Evolutionary conservation across 495 filamentous ascomycete genomes (phyloP).

Genomic region (Hypoxylon trugodes): DNA sequence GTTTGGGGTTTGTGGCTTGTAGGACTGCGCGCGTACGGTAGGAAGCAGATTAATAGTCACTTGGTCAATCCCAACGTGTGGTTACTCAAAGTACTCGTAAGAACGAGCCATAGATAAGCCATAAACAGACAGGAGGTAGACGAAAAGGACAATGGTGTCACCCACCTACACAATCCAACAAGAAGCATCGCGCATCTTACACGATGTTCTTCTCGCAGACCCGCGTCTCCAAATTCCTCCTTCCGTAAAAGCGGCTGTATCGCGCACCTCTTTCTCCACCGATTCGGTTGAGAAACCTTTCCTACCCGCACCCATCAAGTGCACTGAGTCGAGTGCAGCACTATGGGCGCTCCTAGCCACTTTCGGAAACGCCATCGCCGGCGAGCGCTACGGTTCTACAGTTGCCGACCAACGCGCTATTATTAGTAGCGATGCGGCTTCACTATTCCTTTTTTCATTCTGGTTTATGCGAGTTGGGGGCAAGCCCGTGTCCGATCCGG

Average conservation of each 20-base stretch:
- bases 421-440: constrained; percentile 47
- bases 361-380: constrained; percentile 40
- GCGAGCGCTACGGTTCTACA: constrained; percentile 30
- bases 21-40: no score
- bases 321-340: constrained; percentile 41
- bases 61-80: no score
- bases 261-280: constrained; percentile 34
- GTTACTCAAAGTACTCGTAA: no score
- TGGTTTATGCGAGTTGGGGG: constrained; percentile 35
- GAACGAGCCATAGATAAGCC: no score
- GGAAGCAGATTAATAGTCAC: no score
- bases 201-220: constrained; percentile 32
- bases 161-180: constrained; percentile 37
- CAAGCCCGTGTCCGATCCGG: constrained; percentile 28
- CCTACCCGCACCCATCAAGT: constrained; percentile 42
- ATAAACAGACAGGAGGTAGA: no score
- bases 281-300: constrained; percentile 30
- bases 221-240: constrained; percentile 32
- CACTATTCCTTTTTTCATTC: constrained; percentile 44
- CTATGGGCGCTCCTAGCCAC: constrained; percentile 42
- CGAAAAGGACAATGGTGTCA: constrained; percentile 8
- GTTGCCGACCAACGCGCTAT: constrained; percentile 23
- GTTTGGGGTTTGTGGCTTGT: no score
- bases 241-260: constrained; percentile 20
- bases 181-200: constrained; percentile 41